These are phyloP conservation scores for Dryas drummondii DNA, from an alignment of 306 rosid genomes.

Conservation along the genomic window DNA sequence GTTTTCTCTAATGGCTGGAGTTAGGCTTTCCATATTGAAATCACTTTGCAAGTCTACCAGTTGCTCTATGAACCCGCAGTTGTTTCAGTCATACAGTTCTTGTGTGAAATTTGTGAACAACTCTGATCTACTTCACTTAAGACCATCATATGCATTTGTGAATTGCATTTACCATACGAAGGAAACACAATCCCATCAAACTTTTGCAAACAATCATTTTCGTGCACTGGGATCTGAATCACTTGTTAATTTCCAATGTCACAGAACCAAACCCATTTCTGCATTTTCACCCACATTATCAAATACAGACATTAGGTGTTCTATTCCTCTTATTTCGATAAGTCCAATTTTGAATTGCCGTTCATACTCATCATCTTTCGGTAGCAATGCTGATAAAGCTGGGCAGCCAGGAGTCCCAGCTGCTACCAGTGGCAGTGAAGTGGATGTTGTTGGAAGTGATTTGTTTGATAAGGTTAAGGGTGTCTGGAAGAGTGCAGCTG, in stretches of 20 bases:
- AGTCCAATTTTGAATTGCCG: constrained; percentile 34
- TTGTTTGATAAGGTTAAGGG: constrained; percentile 57
- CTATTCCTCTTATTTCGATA: constrained; percentile 34
- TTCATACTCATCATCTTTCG: constrained; percentile 40
- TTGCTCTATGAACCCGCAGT: constrained; percentile 23
- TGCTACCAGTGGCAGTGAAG: constrained; percentile 47
- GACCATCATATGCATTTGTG: constrained; percentile 32
- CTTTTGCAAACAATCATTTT: constrained; percentile 18
- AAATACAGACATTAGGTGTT: constrained; percentile 19
- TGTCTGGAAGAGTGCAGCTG: constrained; percentile 58
- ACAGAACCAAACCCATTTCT: constrained; percentile 26
- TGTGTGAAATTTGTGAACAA: constrained; percentile 24
- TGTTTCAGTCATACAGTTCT: constrained; percentile 27
- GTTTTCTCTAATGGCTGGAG: constrained; percentile 46
- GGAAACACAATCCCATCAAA: constrained; percentile 23
- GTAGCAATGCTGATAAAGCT: constrained; percentile 43
- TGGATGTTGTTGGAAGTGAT: constrained; percentile 44
- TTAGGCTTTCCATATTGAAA: constrained; percentile 42
- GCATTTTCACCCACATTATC: constrained; percentile 32
- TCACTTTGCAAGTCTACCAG: constrained; percentile 32
- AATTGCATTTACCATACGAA: constrained; percentile 18
- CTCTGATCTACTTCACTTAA: constrained; percentile 20
- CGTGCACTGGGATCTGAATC: constrained; percentile 26
- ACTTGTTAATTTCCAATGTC: constrained; percentile 10
- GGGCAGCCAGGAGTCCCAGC: constrained; percentile 44